A percentile compares a stretch with the other conserved stretches of the same genome.
Evolutionary conservation across 2,329 filamentous ascomycete genomes (phyloP).

Genomic region (Aureobasidium sp.): DNA sequence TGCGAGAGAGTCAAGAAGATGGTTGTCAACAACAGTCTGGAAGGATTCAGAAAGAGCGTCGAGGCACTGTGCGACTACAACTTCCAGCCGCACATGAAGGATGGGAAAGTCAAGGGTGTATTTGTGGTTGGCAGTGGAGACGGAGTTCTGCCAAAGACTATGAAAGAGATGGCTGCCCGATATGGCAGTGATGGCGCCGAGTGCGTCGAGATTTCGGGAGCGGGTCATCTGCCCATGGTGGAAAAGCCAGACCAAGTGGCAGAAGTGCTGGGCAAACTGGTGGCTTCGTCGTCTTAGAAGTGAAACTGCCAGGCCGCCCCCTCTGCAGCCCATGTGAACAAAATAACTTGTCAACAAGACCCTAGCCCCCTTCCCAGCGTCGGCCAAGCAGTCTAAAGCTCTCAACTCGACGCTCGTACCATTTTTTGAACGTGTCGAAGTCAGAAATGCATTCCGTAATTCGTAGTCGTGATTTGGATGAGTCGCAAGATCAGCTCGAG

Average conservation of each 20-base stretch:
- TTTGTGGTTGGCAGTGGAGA: constrained; percentile 67
- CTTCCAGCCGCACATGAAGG: constrained; percentile 47
- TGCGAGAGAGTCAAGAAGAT: constrained; percentile 56
- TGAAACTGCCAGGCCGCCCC: not conserved
- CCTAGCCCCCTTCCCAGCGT: not conserved
- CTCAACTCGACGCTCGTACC: not conserved
- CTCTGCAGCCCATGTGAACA: not conserved
- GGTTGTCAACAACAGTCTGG: constrained; percentile 58
- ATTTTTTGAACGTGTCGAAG: not conserved
- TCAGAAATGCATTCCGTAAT: not conserved
- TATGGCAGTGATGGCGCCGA: constrained; percentile 48
- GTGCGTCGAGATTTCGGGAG: constrained; percentile 56
- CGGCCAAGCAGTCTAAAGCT: not conserved
- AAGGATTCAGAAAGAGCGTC: constrained; percentile 59
- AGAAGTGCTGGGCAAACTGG: constrained; percentile 50
- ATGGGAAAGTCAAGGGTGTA: constrained; percentile 49
- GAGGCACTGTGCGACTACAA: constrained; percentile 66
- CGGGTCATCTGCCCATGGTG: constrained; percentile 78
- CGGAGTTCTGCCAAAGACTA: constrained; percentile 66
- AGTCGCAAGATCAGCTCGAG: not conserved
- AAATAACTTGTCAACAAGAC: not conserved
- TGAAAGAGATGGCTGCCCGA: constrained; percentile 60
- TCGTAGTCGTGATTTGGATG: not conserved
- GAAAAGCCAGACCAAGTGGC: constrained; percentile 64
- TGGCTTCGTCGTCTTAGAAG: constrained; percentile 26